Percentiles rank a stretch among this genome's conserved stretches.
Evolutionary conservation across 73 alveolate genomes (phyloP).

Genomic region (Paramecium sonneborni): DNA sequence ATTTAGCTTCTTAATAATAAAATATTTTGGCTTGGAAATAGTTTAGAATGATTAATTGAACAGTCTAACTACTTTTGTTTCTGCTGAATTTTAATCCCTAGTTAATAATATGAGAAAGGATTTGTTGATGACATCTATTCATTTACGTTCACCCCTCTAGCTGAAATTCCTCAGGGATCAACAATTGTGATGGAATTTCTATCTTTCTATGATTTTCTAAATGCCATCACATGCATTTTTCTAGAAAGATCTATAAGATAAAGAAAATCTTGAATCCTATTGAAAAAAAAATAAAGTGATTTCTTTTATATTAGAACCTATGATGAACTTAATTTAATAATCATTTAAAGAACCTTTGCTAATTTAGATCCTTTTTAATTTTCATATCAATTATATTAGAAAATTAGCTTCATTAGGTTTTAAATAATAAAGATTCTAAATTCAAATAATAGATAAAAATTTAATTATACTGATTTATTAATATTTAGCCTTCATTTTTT

Average conservation of each 20-base stretch:
- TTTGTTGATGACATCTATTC: slow-evolving; percentile 45
- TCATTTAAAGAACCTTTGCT: slow-evolving; percentile 33
- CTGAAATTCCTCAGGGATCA: slow-evolving; percentile 13
- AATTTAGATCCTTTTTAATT: slow-evolving; percentile 43
- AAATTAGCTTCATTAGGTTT: no score
- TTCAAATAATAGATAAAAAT: no score
- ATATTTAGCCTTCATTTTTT: no score
- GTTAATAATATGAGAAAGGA: slow-evolving; percentile 15
- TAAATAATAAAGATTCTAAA: no score
- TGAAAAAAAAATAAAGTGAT: neutral
- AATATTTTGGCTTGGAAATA: neutral
- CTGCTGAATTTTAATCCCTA: neutral
- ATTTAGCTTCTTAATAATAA: neutral
- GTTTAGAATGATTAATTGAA: neutral
- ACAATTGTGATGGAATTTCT: slow-evolving; percentile 36
- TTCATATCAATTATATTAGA: neutral
- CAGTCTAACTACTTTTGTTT: neutral
- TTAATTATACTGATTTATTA: no score
- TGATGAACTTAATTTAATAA: slow-evolving; percentile 25
- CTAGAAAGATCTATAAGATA: neutral
- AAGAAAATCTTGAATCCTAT: slow-evolving; percentile 24
- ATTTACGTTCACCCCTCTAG: slow-evolving; percentile 12
- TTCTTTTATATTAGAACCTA: slow-evolving; percentile 24
- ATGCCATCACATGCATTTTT: slow-evolving; percentile 4
- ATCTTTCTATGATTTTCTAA: slow-evolving; percentile 24